Base-by-base conservation (phyloP, 768 basidiomycete species). In the Boletus subparvulus region DNA sequence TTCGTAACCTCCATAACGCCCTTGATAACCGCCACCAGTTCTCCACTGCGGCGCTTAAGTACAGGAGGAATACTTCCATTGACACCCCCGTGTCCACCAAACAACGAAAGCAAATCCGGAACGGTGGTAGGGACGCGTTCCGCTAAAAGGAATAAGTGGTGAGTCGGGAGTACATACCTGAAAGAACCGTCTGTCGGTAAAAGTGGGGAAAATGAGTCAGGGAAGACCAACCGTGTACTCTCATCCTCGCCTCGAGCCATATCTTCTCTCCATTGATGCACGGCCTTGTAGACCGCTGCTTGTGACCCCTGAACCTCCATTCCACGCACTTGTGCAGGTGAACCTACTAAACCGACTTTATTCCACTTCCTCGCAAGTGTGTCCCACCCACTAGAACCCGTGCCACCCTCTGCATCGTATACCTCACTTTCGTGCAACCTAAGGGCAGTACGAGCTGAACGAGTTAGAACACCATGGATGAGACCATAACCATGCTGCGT, bases 231-330 rank as follows among this genome's bases (percentile, higher is more conserved):
- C 87, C 87, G 76, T 10, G 82, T 81, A 65, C 90, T 91, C 72
- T 97, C 94, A 68, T 98, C 95, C 63, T 93, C 90, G 54, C 87
- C 83, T 48, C 92, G 78, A 3, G 92, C 90, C 2, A 86, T 74
- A 12, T 69, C 65, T 69, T 98, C 94, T 56, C 95, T 78, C 95
- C 94, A 98, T 35, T 74, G 77, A 70, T 95, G 92, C 13, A 96
- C 76, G 3, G 78, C 76, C 55, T 77, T 83, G 71, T 90, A 94
- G 16, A 94, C 83, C 36, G 78, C 79, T 30, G 81, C 78, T 59
- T 84, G 82, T 58, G 82, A 70, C 3, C 71, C 75, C 61, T 56
- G 56, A 42, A 73, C 63, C 21, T 73, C 33, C 71, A 75, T 26
- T 69, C 69, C 44, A 77, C 72, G 54, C 73, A 72, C 46, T 59